These are phyloP conservation scores for Lactarius hengduanensis DNA, from an alignment of 768 basidiomycete species.

Conservation along the genomic window DNA sequence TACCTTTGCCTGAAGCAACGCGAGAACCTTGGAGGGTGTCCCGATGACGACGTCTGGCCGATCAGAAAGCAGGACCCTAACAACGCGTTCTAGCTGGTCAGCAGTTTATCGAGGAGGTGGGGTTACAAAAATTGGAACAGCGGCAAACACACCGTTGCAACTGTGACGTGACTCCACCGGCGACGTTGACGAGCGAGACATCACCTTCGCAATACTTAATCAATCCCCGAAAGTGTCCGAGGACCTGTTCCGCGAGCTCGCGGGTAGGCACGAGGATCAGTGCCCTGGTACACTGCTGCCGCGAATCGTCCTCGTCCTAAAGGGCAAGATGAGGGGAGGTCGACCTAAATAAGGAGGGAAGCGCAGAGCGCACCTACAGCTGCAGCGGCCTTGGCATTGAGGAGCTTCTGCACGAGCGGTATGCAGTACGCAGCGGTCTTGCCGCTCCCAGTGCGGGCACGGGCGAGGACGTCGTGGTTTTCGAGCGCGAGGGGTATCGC, in stretches of 20 bases:
- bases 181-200: conserved; percentile 70
- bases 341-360: not conserved
- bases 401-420: conserved; percentile 84
- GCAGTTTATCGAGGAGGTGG: not conserved
- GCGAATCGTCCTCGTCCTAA: conserved; percentile 22
- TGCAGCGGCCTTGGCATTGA: conserved; percentile 75
- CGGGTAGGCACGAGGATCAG: conserved; percentile 86
- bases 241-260: conserved; percentile 91
- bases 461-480: conserved; percentile 85
- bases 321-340: not conserved
- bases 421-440: conserved; percentile 97
- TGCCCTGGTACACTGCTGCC: conserved; percentile 61
- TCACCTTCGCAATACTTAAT: conserved; percentile 78
- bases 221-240: conserved; percentile 61
- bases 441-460: conserved; percentile 93
- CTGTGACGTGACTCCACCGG: conserved; percentile 66
- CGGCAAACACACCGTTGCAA: conserved; percentile 60
- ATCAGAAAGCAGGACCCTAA: conserved; percentile 58
- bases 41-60: conserved; percentile 77
- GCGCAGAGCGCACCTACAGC: conserved; percentile 32
- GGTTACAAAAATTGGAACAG: not conserved
- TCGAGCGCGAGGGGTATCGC: conserved; percentile 92
- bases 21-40: conserved; percentile 70
- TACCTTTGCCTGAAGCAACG: conserved; percentile 70
- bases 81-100: not conserved